A percentile compares a stretch with the other conserved stretches of the same genome.
Evolutionary conservation across 164 flowering plant species (phyloP).

Genomic region (Litsea cubeba): DNA sequence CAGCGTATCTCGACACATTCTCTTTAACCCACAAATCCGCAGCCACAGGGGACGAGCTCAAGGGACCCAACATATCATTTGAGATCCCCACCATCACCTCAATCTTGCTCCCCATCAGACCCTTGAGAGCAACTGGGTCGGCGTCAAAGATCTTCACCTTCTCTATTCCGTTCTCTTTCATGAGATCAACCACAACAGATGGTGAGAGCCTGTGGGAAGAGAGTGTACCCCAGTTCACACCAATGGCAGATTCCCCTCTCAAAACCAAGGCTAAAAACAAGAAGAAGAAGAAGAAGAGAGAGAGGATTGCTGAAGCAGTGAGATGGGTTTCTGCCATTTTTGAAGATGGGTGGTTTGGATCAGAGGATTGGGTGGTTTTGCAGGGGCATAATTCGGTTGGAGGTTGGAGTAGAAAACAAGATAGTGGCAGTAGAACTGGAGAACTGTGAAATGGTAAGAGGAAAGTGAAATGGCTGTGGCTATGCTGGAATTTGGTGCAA

Average conservation of each 20-base stretch:
- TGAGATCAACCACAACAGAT: constrained; percentile 62
- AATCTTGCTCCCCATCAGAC: constrained; percentile 65
- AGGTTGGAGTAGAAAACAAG: not conserved
- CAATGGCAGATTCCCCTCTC: constrained; percentile 50
- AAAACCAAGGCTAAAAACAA: constrained; percentile 9
- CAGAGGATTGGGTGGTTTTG: not conserved
- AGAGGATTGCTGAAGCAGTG: not conserved
- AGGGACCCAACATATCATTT: constrained; percentile 60
- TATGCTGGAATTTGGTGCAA: not conserved
- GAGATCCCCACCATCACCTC: constrained; percentile 88
- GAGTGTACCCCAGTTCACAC: constrained; percentile 83
- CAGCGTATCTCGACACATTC: constrained; percentile 54
- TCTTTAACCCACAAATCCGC: constrained; percentile 71
- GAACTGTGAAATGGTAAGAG: not conserved
- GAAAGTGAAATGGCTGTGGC: not conserved
- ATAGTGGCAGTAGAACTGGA: not conserved
- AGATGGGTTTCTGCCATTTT: constrained; percentile 8
- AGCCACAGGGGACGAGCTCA: constrained; percentile 55
- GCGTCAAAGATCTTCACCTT: constrained; percentile 90
- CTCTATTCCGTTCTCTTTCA: constrained; percentile 55
- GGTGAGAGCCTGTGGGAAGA: constrained; percentile 61
- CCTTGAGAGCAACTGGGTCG: constrained; percentile 45
- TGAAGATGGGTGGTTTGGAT: not conserved
- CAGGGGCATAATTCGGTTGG: not conserved
- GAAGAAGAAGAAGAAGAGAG: constrained; percentile 1